Evolutionary conservation across 306 rosid genomes (phyloP).

Genomic region (Lithocarpus polystachyus): DNA sequence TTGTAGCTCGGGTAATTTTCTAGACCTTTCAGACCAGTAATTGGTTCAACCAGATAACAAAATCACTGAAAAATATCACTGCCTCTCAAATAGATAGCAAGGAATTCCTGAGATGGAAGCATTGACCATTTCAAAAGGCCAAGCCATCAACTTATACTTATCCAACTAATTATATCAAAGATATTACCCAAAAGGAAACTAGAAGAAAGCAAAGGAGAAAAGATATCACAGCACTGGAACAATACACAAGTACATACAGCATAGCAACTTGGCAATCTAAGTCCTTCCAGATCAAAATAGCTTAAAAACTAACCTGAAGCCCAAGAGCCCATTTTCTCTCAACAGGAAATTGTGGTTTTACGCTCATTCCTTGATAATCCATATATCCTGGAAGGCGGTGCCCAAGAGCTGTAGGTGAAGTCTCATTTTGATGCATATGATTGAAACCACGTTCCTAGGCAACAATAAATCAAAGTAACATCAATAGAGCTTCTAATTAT

Average conservation of each 20-base stretch:
- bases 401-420: slow-evolving; percentile 58
- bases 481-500: background rate
- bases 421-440: slow-evolving; percentile 46
- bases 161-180: background rate
- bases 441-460: slow-evolving; percentile 64
- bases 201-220: background rate
- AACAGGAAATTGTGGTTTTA: slow-evolving; percentile 64
- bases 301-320: slow-evolving; percentile 72
- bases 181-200: background rate
- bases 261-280: background rate
- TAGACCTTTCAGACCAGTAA: slow-evolving; percentile 1
- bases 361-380: slow-evolving; percentile 63
- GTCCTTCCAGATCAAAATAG: slow-evolving; percentile 9
- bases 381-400: slow-evolving; percentile 67
- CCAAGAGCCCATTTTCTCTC: slow-evolving; percentile 99
- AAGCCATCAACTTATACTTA: slow-evolving; percentile 9
- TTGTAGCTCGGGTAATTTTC: background rate
- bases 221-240: background rate
- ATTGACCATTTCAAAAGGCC: slow-evolving; percentile 8
- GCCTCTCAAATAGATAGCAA: slow-evolving; percentile 5
- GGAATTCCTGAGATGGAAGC: slow-evolving; percentile 16
- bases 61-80: slow-evolving; percentile 16
- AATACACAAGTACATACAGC: background rate
- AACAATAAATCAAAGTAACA: background rate
- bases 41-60: slow-evolving; percentile 18